phyloP scores from a whole-genome alignment of 1,139 yeast genomes.

The Saccharomyces hybrid region DNA sequence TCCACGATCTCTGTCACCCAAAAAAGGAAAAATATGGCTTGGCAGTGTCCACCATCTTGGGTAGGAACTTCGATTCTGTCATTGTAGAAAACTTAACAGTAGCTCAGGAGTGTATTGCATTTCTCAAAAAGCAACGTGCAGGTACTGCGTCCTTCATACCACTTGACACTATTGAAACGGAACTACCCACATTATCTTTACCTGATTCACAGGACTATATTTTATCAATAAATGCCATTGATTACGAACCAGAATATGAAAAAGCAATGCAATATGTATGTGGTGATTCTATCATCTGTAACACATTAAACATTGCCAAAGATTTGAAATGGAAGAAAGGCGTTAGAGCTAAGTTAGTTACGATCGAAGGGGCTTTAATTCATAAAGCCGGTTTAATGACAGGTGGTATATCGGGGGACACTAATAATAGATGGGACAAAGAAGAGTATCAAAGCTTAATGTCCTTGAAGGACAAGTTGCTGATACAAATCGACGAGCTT shows the following conservation, averaged over 20 bases:
- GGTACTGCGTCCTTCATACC: conserved; percentile 89
- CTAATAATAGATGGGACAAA: conserved; percentile 61
- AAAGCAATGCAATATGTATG: conserved; percentile 77
- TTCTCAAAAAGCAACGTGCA: conserved; percentile 74
- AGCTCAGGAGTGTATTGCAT: conserved; percentile 77
- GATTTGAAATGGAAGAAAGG: conserved; percentile 60
- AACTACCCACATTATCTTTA: conserved; percentile 32
- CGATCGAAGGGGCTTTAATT: conserved; percentile 77
- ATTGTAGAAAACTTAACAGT: conserved; percentile 69
- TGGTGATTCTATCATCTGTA: conserved; percentile 77
- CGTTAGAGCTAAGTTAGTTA: conserved; percentile 61
- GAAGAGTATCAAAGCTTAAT: conserved; percentile 54
- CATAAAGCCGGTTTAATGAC: conserved; percentile 88
- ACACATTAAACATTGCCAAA: conserved; percentile 59
- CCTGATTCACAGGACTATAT: conserved; percentile 22
- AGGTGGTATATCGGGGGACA: conserved; percentile 56
- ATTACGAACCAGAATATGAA: conserved; percentile 61
- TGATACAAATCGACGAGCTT: conserved; percentile 45
- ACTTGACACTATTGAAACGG: conserved; percentile 67
- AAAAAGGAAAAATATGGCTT: conserved; percentile 63
- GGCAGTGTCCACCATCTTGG: conserved; percentile 75
- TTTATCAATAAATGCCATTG: conserved; percentile 58
- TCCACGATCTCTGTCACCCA: conserved; percentile 76
- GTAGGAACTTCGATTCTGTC: conserved; percentile 71
- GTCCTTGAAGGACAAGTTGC: conserved; percentile 53